phyloP scores from a whole-genome alignment of 1,139 yeast genomes.

The Yamadazyma trypodendri region DNA sequence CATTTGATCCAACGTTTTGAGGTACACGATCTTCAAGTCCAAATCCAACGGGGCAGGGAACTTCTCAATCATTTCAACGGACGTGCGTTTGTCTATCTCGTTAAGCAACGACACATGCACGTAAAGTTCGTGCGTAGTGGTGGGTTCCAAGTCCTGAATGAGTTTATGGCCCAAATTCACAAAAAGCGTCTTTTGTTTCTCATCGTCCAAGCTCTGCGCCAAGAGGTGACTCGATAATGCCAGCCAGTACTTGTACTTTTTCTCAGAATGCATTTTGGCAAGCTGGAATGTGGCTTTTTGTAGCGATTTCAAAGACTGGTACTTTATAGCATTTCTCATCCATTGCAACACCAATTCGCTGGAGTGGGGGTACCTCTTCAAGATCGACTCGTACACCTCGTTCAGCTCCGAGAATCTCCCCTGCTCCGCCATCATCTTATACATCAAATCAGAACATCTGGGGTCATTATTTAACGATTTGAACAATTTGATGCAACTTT shows the following conservation, averaged over 20 bases:
- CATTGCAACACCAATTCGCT: constrained; percentile 41
- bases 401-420: constrained; percentile 37
- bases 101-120: constrained; percentile 48
- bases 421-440: constrained; percentile 33
- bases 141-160: constrained; percentile 45
- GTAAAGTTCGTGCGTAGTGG: constrained; percentile 58
- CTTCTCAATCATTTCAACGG: constrained; percentile 28
- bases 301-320: constrained; percentile 33
- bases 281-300: constrained; percentile 49
- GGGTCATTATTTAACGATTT: constrained; percentile 54
- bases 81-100: constrained; percentile 6
- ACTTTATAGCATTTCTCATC: constrained; percentile 41
- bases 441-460: constrained; percentile 48
- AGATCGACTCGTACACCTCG: constrained; percentile 53
- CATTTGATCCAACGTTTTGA: constrained; percentile 40
- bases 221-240: constrained; percentile 40
- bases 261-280: constrained; percentile 27
- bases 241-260: constrained; percentile 47
- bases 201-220: constrained; percentile 27
- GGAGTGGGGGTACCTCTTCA: constrained; percentile 52
- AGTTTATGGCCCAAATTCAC: constrained; percentile 58
- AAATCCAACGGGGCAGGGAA: constrained; percentile 46
- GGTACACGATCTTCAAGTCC: constrained; percentile 54
- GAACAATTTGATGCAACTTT: constrained; percentile 40
- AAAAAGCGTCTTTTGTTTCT: constrained; percentile 36